A percentile compares a stretch with the other conserved stretches of the same genome.
phyloP scores from a whole-genome alignment of 441 rosid genomes.

The Populus trichocarpa region DNA sequence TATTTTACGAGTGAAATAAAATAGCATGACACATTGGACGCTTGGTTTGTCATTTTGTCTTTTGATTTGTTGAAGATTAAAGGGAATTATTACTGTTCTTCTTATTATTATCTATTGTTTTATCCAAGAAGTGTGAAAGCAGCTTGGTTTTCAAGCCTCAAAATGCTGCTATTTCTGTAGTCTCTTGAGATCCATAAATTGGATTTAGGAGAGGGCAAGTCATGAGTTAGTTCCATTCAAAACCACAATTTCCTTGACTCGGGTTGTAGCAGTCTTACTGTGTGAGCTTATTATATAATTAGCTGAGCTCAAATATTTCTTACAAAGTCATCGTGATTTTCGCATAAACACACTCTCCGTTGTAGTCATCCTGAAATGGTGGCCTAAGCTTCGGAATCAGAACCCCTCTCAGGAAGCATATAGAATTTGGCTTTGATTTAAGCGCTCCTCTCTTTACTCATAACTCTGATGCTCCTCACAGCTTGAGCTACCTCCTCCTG shows the following conservation, averaged over 20 bases:
- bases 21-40: constrained; percentile 27
- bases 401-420: constrained; percentile 29
- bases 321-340: constrained; percentile 12
- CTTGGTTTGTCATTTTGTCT: constrained; percentile 40
- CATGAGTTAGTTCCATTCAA: constrained; percentile 1
- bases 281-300: constrained; percentile 2
- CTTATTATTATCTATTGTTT: no score
- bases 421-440: constrained; percentile 18
- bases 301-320: constrained; percentile 4
- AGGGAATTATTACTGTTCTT: neutral
- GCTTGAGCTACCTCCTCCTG: constrained; percentile 1
- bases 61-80: constrained; percentile 22
- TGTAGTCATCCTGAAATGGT: constrained; percentile 22
- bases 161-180: constrained; percentile 24
- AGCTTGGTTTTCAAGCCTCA: constrained; percentile 20
- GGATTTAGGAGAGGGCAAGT: constrained; percentile 25
- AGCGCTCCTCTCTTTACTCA: constrained; percentile 6
- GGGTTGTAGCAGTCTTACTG: constrained; percentile 9
- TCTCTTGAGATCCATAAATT: constrained; percentile 35
- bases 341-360: constrained; percentile 21
- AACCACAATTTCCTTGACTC: constrained; percentile 17
- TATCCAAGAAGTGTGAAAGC: constrained; percentile 20
- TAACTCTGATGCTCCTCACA: constrained; percentile 4
- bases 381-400: constrained; percentile 36
- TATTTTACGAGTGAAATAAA: neutral